phyloP scores from a whole-genome alignment of 371 early-diverging fungal species.

The Lichtheimia ramosa region DNA sequence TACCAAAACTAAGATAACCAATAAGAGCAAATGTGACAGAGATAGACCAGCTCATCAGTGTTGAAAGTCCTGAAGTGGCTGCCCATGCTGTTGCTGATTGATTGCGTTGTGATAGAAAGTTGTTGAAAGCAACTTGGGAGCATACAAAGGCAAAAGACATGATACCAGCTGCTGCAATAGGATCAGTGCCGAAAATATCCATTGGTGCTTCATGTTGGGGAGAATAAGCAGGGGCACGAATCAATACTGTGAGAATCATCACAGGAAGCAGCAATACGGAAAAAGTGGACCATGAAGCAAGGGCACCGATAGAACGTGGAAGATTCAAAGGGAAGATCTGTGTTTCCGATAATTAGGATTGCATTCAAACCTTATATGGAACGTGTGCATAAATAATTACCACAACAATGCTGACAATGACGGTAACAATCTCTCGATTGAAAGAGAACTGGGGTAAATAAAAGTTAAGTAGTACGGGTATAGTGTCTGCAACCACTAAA shows the following conservation, averaged over 20 bases:
- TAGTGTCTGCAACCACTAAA: conserved; percentile 58
- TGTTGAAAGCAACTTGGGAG: conserved; percentile 57
- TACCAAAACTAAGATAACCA: conserved; percentile 59
- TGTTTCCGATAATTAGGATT: neutral
- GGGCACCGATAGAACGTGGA: conserved; percentile 54
- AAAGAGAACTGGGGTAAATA: conserved; percentile 37
- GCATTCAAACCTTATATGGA: neutral
- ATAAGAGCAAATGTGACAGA: conserved; percentile 61
- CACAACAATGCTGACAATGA: conserved; percentile 42
- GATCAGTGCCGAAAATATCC: conserved; percentile 45
- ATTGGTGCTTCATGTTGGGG: conserved; percentile 52
- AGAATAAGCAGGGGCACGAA: conserved; percentile 54
- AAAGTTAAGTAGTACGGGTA: conserved; percentile 49
- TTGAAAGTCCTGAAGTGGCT: conserved; percentile 45
- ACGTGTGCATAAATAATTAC: conserved; percentile 24
- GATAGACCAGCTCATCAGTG: conserved; percentile 47
- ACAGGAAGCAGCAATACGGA: conserved; percentile 56
- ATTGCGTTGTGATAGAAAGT: conserved; percentile 46
- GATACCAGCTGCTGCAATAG: conserved; percentile 60
- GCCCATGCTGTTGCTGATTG: conserved; percentile 50
- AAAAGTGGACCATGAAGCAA: conserved; percentile 54
- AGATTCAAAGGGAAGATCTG: conserved; percentile 54
- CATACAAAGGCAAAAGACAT: conserved; percentile 67
- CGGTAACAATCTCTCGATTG: conserved; percentile 41
- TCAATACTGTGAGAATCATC: conserved; percentile 47